These are phyloP conservation scores for Dothideomycetidae sp. DNA, from an alignment of 2,329 filamentous ascomycete genomes.

Conservation along the genomic window DNA sequence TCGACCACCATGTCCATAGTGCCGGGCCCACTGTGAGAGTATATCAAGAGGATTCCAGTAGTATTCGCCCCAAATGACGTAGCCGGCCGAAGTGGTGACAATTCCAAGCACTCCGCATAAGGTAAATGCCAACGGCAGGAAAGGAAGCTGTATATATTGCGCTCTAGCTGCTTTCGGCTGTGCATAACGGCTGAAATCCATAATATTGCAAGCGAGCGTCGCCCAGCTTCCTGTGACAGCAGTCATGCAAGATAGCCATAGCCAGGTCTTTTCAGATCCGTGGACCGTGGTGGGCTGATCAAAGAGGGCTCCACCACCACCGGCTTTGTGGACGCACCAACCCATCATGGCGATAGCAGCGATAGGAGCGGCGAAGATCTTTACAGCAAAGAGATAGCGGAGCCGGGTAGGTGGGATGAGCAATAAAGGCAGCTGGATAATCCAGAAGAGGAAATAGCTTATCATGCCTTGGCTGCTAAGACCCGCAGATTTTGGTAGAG, in stretches of 20 bases:
- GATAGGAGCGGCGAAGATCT: slow-evolving; percentile 21
- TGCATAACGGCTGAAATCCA: slow-evolving; percentile 24
- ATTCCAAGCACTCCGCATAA: slow-evolving; percentile 40
- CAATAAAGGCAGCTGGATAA: slow-evolving; percentile 40
- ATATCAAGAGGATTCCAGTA: slow-evolving; percentile 22
- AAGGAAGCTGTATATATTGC: slow-evolving; percentile 25
- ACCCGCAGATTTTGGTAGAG: slow-evolving; percentile 36
- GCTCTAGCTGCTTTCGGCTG: slow-evolving; percentile 15
- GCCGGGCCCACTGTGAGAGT: slow-evolving; percentile 23
- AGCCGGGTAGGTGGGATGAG: slow-evolving; percentile 42
- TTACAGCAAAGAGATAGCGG: slow-evolving; percentile 37
- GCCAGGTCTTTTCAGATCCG: slow-evolving; percentile 17
- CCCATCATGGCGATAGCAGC: slow-evolving; percentile 11
- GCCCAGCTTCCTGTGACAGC: slow-evolving; percentile 19
- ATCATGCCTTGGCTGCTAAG: slow-evolving; percentile 44
- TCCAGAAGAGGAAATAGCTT: slow-evolving; percentile 45
- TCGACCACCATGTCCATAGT: slow-evolving; percentile 18
- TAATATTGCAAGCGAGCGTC: slow-evolving; percentile 24
- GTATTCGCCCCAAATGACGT: slow-evolving; percentile 38
- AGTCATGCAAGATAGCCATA: slow-evolving; percentile 20
- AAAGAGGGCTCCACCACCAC: slow-evolving; percentile 20
- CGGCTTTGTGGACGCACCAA: slow-evolving; percentile 15
- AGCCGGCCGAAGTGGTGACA: slow-evolving; percentile 41
- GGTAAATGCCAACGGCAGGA: slow-evolving; percentile 39
- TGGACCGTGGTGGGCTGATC: slow-evolving; percentile 18